Base-by-base conservation (phyloP, 352 stramenopile genomes). In the Pythium phragmiticola region DNA sequence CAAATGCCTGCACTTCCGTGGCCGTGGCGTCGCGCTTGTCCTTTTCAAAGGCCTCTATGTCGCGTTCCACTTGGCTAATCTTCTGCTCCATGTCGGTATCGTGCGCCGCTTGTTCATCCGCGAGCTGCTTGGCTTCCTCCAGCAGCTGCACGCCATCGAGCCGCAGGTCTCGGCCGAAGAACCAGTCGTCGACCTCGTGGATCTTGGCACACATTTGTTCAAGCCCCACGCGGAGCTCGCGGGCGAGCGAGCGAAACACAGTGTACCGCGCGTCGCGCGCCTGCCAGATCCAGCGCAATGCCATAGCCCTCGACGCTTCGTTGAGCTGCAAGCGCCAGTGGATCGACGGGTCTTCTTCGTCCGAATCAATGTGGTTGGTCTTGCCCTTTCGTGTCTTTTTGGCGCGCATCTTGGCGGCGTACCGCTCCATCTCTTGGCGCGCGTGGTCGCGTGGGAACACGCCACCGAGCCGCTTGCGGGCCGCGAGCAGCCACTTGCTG, bases 121-220 rank as follows among this genome's bases (percentile, higher is more conserved):
- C 60, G 2, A 94, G 73, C 50, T 81, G 75, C 2, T 63, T 66
- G 1, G 77, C 88, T 42, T 92, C 80, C 2, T 85, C 75, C 50
- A 78, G 60, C 2, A 96, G 58, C 34, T 68, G 70, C n/a, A 82
- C 57, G 14, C 89, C 92, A 55, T 94, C 87, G 49, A 97, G 54
- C 6, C 89, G 83, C 57, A 98, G 65, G 54, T 97, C 93, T 8
- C 84, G 86, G 1, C 87, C 84, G 57, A 89, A 98, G 71, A 95
- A 98, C 90, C 93, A 98, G 73, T 98, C 90, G 55, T 98, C 91
- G n/a, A 94, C 88, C 61, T 94, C 86, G 4, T 89, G 83, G 69
- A 98, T 97, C 50, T 95, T 80, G 21, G 73, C 76, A 36, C 80
- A 72, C n/a, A 92, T 76, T 7, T 47, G 65, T n/a, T 77, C 70